Percentiles rank a stretch among this genome's conserved stretches.
Evolutionary conservation across 2,329 filamentous ascomycete genomes (phyloP).

Genomic region (Verticillium klebahnii): DNA sequence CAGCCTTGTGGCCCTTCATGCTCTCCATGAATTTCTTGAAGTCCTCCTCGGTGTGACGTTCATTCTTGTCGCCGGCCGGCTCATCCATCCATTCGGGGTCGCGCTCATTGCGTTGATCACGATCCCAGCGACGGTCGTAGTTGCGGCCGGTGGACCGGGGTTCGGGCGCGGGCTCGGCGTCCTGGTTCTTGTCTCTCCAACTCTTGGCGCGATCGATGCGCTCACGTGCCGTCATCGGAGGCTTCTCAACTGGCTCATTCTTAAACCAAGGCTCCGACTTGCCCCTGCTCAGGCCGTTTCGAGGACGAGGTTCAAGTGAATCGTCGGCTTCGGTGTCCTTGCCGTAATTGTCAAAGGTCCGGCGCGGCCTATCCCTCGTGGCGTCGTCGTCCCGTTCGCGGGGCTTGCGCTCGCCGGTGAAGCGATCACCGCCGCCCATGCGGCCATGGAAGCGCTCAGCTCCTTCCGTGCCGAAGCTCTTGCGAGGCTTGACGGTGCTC

Average conservation of each 20-base stretch:
- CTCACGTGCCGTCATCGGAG: conserved; percentile 38
- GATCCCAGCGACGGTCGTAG: conserved; percentile 50
- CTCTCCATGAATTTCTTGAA: conserved; percentile 92
- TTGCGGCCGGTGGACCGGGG: conserved; percentile 44
- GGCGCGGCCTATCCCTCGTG: conserved; percentile 38
- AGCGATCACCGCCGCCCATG: conserved; percentile 49
- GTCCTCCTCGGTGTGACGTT: conserved; percentile 79
- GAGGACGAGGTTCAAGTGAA: conserved; percentile 49
- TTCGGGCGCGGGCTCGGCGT: conserved; percentile 28
- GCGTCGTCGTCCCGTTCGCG: conserved; percentile 54
- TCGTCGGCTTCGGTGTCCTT: conserved; percentile 40
- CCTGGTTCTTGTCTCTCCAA: conserved; percentile 49
- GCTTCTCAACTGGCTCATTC: conserved; percentile 40
- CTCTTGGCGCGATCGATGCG: conserved; percentile 56
- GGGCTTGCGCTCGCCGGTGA: conserved; percentile 36
- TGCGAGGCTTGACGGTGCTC: conserved; percentile 69
- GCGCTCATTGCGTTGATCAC: conserved; percentile 61
- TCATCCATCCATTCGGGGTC: conserved; percentile 91
- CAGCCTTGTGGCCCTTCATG: conserved; percentile 67
- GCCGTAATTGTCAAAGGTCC: conserved; percentile 49
- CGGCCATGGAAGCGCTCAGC: conserved; percentile 66
- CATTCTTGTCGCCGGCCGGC: conserved; percentile 62
- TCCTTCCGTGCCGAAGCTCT: conserved; percentile 68
- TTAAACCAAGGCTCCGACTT: conserved; percentile 74
- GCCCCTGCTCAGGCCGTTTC: conserved; percentile 61